These are phyloP conservation scores for Ascochyta rabiei DNA, from an alignment of 2,329 filamentous ascomycete genomes.

Conservation along the genomic window DNA sequence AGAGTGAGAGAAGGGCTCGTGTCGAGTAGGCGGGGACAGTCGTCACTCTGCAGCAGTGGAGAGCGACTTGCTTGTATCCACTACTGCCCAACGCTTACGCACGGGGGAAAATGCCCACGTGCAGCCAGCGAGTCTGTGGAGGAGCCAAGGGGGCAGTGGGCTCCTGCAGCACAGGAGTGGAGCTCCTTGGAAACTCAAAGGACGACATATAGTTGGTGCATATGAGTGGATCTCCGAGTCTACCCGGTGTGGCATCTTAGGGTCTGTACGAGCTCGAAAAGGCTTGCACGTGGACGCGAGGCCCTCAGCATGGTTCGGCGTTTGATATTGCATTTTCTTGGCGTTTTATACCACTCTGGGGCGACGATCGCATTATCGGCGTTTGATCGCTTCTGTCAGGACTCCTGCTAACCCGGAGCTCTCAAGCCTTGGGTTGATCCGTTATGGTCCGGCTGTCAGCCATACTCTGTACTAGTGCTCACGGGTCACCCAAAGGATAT, in stretches of 20 bases:
- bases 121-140: neutral
- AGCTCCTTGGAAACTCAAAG: neutral
- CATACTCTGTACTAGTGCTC: too few species aligned
- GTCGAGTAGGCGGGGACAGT: neutral
- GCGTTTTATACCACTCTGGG: slow-evolving; percentile 2
- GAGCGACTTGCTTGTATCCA: neutral
- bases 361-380: slow-evolving; percentile 1
- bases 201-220: neutral
- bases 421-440: too few species aligned
- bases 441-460: too few species aligned
- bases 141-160: neutral
- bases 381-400: neutral
- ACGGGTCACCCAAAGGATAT: too few species aligned
- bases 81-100: neutral
- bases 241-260: neutral
- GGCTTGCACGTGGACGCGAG: neutral
- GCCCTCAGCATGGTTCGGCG: neutral
- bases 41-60: neutral
- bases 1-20: neutral
- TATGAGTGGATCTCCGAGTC: neutral
- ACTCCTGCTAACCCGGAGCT: too few species aligned
- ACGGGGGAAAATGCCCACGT: neutral
- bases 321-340: neutral
- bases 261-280: neutral
- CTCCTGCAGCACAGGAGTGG: neutral